Percentiles rank a stretch among this genome's conserved stretches.
phyloP scores from a whole-genome alignment of 1,139 yeast species.

The Wickerhamomyces sp. region DNA sequence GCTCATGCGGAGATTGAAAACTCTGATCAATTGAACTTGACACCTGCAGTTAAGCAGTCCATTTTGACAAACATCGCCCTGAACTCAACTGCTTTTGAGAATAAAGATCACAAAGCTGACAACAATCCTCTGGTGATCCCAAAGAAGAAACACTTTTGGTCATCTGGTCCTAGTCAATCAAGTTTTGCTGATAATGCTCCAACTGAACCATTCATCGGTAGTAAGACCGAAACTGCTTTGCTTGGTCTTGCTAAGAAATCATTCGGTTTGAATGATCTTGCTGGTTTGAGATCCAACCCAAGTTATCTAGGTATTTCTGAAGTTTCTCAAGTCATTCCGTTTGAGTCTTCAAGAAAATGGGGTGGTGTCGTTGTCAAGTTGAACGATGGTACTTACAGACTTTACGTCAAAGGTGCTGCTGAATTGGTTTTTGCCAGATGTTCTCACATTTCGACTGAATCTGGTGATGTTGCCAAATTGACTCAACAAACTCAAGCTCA shows the following conservation, averaged over 20 bases:
- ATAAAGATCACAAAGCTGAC: constrained; percentile 31
- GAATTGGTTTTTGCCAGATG: constrained; percentile 74
- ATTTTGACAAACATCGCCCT: constrained; percentile 60
- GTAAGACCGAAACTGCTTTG: constrained; percentile 91
- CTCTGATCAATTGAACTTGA: constrained; percentile 33
- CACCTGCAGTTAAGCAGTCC: constrained; percentile 31
- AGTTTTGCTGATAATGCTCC: constrained; percentile 16
- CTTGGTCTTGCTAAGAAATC: constrained; percentile 60
- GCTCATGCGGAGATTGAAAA: constrained; percentile 16
- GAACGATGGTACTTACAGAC: constrained; percentile 43
- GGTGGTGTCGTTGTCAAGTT: constrained; percentile 67
- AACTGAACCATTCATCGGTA: constrained; percentile 72
- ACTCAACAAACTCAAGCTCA: constrained; percentile 23
- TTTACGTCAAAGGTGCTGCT: constrained; percentile 89
- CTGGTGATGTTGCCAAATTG: constrained; percentile 27
- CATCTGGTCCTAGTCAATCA: constrained; percentile 1
- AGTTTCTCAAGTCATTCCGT: constrained; percentile 74
- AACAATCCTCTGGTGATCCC: constrained; percentile 26
- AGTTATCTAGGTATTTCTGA: constrained; percentile 26
- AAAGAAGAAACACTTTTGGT: constrained; percentile 16
- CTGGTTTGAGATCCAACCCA: constrained; percentile 34
- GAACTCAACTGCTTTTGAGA: constrained; percentile 89
- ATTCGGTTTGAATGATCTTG: constrained; percentile 45
- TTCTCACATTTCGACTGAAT: constrained; percentile 30
- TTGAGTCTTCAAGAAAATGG: constrained; percentile 92